Percentiles rank a stretch among this genome's conserved stretches.
Evolutionary conservation across 202 grass and related monocot genomes (phyloP).

Genomic region (Carex arenaria): DNA sequence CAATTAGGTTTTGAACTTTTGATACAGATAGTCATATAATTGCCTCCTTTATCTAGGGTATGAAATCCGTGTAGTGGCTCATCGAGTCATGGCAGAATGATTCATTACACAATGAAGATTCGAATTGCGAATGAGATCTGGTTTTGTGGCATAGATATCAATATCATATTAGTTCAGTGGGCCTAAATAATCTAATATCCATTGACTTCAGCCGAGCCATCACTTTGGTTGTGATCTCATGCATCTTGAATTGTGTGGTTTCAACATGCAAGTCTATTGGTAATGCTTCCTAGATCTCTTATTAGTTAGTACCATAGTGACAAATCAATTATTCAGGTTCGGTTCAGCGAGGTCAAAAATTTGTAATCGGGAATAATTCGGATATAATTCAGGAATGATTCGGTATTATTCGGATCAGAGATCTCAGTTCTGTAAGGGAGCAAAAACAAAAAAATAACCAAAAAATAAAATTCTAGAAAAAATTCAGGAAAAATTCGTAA

Average conservation of each 20-base stretch:
- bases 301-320: too few relatives aligned
- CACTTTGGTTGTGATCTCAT: neutral
- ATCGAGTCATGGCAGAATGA: neutral
- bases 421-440: too few relatives aligned
- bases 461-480: too few relatives aligned
- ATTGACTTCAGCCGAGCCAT: slow-evolving; percentile 6
- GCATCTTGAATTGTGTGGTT: neutral
- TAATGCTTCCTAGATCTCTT: too few relatives aligned
- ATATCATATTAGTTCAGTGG: neutral
- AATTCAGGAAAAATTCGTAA: too few relatives aligned
- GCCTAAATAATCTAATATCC: neutral
- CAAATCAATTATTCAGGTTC: too few relatives aligned
- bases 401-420: too few relatives aligned
- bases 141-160: neutral
- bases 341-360: too few relatives aligned
- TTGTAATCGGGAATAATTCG: too few relatives aligned
- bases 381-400: too few relatives aligned
- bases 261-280: too few relatives aligned
- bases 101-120: neutral
- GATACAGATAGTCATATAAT: neutral
- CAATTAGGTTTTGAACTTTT: neutral
- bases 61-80: slow-evolving; percentile 2
- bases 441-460: too few relatives aligned
- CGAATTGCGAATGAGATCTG: neutral
- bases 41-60: neutral